Percentiles rank a stretch among this genome's conserved stretches.
These are phyloP conservation scores for Colletotrichum sp. DNA, from an alignment of 2,329 filamentous ascomycete genomes.

Conservation along the genomic window DNA sequence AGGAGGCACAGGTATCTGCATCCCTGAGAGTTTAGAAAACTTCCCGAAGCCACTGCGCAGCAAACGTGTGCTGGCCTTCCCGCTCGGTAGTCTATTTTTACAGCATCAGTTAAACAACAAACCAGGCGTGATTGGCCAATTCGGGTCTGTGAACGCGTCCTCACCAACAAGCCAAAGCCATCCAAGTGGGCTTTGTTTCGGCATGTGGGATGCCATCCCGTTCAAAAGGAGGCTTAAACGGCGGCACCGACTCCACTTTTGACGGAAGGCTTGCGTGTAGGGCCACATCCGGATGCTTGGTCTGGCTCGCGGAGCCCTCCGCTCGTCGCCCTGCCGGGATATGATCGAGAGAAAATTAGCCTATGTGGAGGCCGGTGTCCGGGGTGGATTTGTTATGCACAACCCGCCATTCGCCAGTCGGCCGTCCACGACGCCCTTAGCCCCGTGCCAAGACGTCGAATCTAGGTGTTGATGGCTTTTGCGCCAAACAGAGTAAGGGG, in stretches of 20 bases:
- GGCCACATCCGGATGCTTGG: not conserved
- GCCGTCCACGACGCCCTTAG: not conserved
- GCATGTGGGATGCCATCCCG: conserved; percentile 7
- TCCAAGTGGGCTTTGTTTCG: not conserved
- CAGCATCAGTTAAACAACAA: not conserved
- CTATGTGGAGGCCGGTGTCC: not conserved
- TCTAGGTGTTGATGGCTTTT: not conserved
- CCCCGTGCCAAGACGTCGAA: not conserved
- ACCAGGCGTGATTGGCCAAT: not conserved
- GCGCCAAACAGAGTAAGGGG: not conserved
- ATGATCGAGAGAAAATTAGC: not conserved
- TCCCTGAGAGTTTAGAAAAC: not conserved
- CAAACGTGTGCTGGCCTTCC: not conserved
- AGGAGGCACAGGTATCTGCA: not conserved
- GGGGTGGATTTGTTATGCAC: conserved; percentile 5
- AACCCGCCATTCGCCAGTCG: not conserved
- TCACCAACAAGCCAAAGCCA: not conserved
- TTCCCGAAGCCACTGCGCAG: not conserved
- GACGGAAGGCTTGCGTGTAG: conserved; percentile 8
- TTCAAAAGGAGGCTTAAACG: conserved; percentile 10
- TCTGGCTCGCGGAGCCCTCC: not conserved
- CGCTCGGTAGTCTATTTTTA: not conserved
- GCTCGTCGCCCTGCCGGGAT: not conserved
- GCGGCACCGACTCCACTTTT: not conserved
- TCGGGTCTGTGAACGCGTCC: not conserved